Evolutionary conservation across 2,329 filamentous ascomycete genomes (phyloP).

Genomic region (Colletotrichum brevisporum): DNA sequence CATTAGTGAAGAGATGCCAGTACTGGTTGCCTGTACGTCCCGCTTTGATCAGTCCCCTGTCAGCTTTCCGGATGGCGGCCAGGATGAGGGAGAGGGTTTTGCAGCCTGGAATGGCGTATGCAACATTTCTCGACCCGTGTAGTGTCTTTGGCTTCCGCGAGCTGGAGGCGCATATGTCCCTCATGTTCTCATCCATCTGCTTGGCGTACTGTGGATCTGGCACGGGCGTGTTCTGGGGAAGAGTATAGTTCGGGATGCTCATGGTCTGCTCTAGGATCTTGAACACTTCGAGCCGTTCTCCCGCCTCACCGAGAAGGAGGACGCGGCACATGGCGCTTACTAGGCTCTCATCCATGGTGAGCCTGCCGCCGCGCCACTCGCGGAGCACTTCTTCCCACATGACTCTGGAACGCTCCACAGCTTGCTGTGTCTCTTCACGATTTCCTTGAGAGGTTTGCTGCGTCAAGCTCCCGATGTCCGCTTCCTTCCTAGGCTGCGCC

Average conservation of each 20-base stretch:
- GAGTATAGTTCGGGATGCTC: conserved; percentile 72
- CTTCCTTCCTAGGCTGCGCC: conserved; percentile 46
- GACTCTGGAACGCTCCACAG: conserved; percentile 76
- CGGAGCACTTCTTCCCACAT: conserved; percentile 86
- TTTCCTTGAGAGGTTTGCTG: too few species aligned
- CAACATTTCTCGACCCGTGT: conserved; percentile 32
- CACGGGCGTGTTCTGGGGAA: conserved; percentile 38
- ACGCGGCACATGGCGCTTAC: conserved; percentile 86
- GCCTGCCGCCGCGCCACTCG: conserved; percentile 80
- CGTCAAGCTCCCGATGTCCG: background rate
- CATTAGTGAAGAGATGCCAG: conserved; percentile 79
- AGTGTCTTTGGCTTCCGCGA: conserved; percentile 17
- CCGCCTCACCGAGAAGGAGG: conserved; percentile 74
- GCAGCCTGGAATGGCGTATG: conserved; percentile 61
- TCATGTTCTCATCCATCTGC: conserved; percentile 41
- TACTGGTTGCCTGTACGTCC: conserved; percentile 77
- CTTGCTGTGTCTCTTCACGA: conserved; percentile 50
- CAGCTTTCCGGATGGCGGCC: conserved; percentile 64
- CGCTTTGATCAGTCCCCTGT: background rate
- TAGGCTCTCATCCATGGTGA: conserved; percentile 83
- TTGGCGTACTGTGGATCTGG: conserved; percentile 3
- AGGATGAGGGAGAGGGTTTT: conserved; percentile 80
- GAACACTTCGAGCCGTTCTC: conserved; percentile 80
- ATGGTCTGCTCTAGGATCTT: conserved; percentile 86
- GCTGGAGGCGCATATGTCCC: conserved; percentile 40